Base-by-base conservation (phyloP, 257 asterid genomes). In the Solanum virginianum region DNA sequence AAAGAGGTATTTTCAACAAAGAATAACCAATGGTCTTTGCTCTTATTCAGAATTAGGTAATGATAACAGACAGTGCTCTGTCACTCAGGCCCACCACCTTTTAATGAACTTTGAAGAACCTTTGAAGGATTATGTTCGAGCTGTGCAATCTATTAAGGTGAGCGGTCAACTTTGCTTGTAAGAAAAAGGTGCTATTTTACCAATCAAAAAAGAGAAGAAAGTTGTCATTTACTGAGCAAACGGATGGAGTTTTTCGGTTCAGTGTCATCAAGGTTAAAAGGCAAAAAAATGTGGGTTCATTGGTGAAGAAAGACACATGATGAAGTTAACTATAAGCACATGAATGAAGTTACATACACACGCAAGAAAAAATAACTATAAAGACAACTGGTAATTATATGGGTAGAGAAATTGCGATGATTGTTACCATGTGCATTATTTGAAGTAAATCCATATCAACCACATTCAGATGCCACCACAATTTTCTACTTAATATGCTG, bases 81-180 rank as follows among this genome's bases (percentile, higher is more conserved):
- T 36, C 55, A 80, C 85, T 86, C 90, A 97, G 99, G 99, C 99
- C 86, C 98, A 97, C 87, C 91, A 92, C 88, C 96, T 97, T 88
- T 87, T 95, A 90, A 97, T 97, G 99, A 92, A 90, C 83, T 97
- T 97, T 85, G 98, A 97, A 89, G 99, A 95, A 89, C 99, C 99
- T 84, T 81, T 97, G 87, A 95, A 95, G 89, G 99, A 95, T 88
- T 97, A 95, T 91, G 97, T 95, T 85, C 98, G 95, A 60, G 96
- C 99, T 26, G 98, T 97, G 88, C 99, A 97, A 87, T 97, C 99
- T 86, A 93, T 97, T 83, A 97, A 97, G 95, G 98, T 93, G 85
- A 92, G 89, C 75, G 80, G 57, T 53, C 85, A 84, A 74, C 72
- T 49, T 82, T 85, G 68, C 82, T 36, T 45, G 71, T 11, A 84